Evolutionary conservation across 2,329 filamentous ascomycete species (phyloP), one percentile per base, ranked within the genome.

Genomic region (Ustilaginoidea virens): DNA sequence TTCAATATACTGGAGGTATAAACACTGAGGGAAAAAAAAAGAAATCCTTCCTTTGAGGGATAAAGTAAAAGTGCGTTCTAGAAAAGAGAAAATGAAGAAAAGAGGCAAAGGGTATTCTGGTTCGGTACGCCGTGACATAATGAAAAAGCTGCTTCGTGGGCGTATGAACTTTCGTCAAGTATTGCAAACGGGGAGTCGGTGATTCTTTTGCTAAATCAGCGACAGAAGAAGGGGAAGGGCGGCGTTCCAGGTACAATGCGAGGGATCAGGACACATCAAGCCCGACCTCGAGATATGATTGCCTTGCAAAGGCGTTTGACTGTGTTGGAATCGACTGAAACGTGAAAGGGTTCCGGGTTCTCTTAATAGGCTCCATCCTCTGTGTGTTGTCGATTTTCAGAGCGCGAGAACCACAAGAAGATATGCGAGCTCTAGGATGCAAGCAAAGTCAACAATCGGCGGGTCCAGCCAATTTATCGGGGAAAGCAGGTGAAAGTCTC

Each of bases 371-470:
- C n/a, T n/a, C n/a, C n/a, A n/a, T n/a, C n/a, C n/a, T n/a, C n/a
- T n/a, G n/a, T n/a, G n/a, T n/a, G n/a, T n/a, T n/a, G n/a, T n/a
- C n/a, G n/a, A n/a, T n/a, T n/a, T n/a, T n/a, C n/a, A n/a, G n/a
- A n/a, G n/a, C n/a, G n/a, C 16, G 35, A 35, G 41, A 29, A 28
- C 29, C 29, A 30, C 39, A 35, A 32, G 29, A 36, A 33, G 35
- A 40, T 33, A n/a, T 37, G 40, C 36, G 37, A 36, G 34, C 27
- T 32, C 17, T 20, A 24, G 28, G 32, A 33, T 35, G 31, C 33
- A 32, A 25, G 26, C 21, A 27, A 24, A 13, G 17, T n/a, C 23
- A 33, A 30, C 25, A 19, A 26, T 26, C 15, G 19, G 12, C 17
- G 12, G 16, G 15, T 26, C 18, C n/a, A 22, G 23, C 18, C 13